Base-by-base conservation (phyloP, 305 asterid species). In the Solanum hybrid region DNA sequence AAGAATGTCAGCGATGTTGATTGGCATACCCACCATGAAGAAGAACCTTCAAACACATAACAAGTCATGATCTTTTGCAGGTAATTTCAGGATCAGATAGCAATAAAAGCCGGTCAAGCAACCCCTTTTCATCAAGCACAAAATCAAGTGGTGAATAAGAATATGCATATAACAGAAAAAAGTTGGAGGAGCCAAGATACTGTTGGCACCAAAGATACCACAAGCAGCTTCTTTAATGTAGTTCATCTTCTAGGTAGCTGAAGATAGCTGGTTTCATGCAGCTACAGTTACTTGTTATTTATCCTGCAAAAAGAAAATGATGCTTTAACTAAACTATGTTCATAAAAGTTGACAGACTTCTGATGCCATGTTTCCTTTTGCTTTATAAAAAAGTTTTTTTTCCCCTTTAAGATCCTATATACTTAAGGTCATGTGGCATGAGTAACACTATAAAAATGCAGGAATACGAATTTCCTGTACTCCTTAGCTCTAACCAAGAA, bases 61-160 rank as follows among this genome's bases (percentile, higher is more conserved):
- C 42, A 84, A 29, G 75, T 51, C 75, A 51, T 84, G 75, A 77
- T 26, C 37, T 84, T 82, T 81, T 91, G 90, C 92, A 93, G 97
- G 92, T 89, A 79, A 90, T 90, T 81, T 92, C 94, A 35, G 93
- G 90, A 87, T 26, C 35, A 60, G 93, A 91, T 16, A 91, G 89
- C 87, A 87, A 84, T 79, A 89, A 88, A 76, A 94, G 89, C 69
- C 80, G 88, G 72, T 89, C 94, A 72, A 72, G 91, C 85, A 89
- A 90, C 42, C 93, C 92, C 89, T 37, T 72, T 82, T 84, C 77
- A 88, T 90, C 87, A 84, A 56, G 69, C 27, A 56, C 73, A 84
- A 51, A 14, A 84, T 84, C 87, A 31, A 84, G 87, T 51, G 87
- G 75, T 31, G 72, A 84, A 84, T 32, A 84, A 84, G 87, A 29